phyloP scores from a whole-genome alignment of 108 stramenopile genomes.

The Nitzschia sp. region DNA sequence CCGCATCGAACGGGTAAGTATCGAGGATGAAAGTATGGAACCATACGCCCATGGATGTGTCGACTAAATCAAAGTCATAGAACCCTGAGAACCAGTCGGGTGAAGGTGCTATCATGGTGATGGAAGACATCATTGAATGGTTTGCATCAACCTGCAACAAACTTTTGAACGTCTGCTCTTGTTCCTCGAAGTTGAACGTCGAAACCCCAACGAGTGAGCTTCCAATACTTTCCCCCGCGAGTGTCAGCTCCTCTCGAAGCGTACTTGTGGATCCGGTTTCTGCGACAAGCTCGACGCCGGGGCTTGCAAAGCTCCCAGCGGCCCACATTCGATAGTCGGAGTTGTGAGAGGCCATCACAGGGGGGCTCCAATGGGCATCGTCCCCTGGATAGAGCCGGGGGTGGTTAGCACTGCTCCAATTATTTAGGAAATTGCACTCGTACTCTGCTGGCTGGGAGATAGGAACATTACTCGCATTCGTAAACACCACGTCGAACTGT shows the following conservation, averaged over 20 bases:
- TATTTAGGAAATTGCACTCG: background rate
- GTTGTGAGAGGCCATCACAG: background rate
- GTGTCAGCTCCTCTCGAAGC: background rate
- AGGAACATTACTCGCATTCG: background rate
- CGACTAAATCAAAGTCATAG: slow-evolving; percentile 3
- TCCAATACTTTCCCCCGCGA: background rate
- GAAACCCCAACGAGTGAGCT: background rate
- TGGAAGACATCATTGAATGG: slow-evolving; percentile 7
- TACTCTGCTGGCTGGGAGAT: background rate
- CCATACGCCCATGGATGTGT: slow-evolving; percentile 1
- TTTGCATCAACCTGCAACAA: background rate
- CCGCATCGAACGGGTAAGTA: slow-evolving; percentile 32
- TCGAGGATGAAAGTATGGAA: slow-evolving; percentile 7
- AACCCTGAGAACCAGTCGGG: slow-evolving; percentile 36
- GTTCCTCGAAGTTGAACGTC: background rate
- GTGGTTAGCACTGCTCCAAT: background rate
- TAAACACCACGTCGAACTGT: background rate
- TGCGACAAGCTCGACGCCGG: background rate
- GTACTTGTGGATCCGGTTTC: background rate
- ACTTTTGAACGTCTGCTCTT: background rate
- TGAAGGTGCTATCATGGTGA: slow-evolving; percentile 23
- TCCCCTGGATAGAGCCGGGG: background rate
- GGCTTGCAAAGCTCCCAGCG: background rate
- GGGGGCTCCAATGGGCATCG: background rate
- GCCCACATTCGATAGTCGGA: background rate